phyloP scores from a whole-genome alignment of 1,284 basidiomycete genomes.

The Acaromyces ingoldii region DNA sequence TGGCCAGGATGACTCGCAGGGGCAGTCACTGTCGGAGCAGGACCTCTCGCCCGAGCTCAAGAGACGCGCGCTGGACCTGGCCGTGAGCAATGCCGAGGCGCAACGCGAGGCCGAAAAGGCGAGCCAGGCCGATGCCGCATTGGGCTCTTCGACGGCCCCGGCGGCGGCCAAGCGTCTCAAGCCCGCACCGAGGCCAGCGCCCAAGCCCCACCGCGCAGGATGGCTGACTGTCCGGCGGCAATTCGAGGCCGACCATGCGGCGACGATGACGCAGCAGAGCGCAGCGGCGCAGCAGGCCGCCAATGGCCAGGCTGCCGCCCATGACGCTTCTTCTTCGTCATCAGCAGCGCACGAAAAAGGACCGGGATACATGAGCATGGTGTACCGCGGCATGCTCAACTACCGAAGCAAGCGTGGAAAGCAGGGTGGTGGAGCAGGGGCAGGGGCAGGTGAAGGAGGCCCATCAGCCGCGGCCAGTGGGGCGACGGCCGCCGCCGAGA shows the following conservation, averaged over 20 bases:
- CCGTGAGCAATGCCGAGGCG: constrained; percentile 28
- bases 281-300: neutral
- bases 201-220: constrained; percentile 30
- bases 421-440: neutral
- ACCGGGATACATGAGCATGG: constrained; percentile 34
- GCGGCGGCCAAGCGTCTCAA: constrained; percentile 30
- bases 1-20: neutral
- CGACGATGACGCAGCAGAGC: neutral
- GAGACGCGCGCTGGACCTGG: constrained; percentile 30
- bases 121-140: constrained; percentile 21
- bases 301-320: neutral
- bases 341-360: neutral
- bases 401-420: constrained; percentile 21
- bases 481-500: neutral
- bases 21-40: constrained; percentile 10
- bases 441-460: neutral
- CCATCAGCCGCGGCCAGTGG: neutral
- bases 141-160: constrained; percentile 25
- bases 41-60: constrained; percentile 28
- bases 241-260: constrained; percentile 23
- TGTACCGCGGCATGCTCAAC: constrained; percentile 43
- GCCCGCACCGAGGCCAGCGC: constrained; percentile 13
- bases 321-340: neutral
- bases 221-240: constrained; percentile 32
- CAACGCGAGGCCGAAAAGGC: constrained; percentile 23